A percentile compares a stretch with the other conserved stretches of the same genome.
phyloP scores from a whole-genome alignment of 768 basidiomycete species.

The Amanita pallidorosea region DNA sequence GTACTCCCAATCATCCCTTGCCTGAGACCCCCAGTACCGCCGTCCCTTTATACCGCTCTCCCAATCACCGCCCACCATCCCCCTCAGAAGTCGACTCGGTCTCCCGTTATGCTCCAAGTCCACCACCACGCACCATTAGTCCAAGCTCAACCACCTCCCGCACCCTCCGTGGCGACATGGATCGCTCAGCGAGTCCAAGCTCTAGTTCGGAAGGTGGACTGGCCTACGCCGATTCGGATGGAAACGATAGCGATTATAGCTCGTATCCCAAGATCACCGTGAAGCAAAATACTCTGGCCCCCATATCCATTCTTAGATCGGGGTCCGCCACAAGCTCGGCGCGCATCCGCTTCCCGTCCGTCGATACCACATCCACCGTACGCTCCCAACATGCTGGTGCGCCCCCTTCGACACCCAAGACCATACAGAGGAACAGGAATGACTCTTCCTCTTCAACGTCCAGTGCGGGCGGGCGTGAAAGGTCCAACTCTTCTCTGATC shows the following conservation, averaged over 20 bases:
- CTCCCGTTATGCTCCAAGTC: slow-evolving; percentile 8
- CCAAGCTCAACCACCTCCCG: not conserved
- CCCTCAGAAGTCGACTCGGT: slow-evolving; percentile 5
- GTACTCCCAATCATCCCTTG: slow-evolving; percentile 1
- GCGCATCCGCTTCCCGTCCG: slow-evolving; percentile 8
- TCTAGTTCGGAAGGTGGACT: slow-evolving; percentile 37
- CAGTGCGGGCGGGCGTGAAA: slow-evolving; percentile 5
- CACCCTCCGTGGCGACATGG: not conserved
- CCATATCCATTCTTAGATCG: slow-evolving; percentile 15
- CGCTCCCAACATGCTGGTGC: not conserved
- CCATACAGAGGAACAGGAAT: slow-evolving; percentile 9
- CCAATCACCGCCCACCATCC: not conserved
- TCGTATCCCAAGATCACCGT: slow-evolving; percentile 7
- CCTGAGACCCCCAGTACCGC: slow-evolving; percentile 3
- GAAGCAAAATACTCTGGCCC: slow-evolving; percentile 13
- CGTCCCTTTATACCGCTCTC: not conserved
- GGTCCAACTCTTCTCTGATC: slow-evolving; percentile 25
- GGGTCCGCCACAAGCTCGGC: slow-evolving; percentile 12
- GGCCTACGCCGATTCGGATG: slow-evolving; percentile 40
- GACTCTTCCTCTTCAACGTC: slow-evolving; percentile 4
- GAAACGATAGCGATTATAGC: slow-evolving; percentile 18
- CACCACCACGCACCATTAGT: slow-evolving; percentile 1
- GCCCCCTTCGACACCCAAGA: not conserved
- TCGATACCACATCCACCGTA: slow-evolving; percentile 3
- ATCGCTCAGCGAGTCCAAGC: slow-evolving; percentile 18